Evolutionary conservation across 2,329 filamentous ascomycete species (phyloP).

Genomic region (Trichoderma lentiforme): DNA sequence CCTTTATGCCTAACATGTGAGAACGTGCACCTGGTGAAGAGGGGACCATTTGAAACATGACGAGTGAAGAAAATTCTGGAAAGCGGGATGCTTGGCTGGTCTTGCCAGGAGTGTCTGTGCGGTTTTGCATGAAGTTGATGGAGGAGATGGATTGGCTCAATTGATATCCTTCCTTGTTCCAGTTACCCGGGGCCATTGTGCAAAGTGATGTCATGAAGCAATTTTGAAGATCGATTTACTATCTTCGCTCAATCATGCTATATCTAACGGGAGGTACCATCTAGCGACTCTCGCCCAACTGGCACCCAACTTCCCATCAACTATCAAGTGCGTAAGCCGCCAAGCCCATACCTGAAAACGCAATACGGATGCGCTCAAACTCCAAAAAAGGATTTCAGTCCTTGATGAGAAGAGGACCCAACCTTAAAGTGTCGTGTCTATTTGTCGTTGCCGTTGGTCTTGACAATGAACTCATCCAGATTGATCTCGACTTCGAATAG

Average conservation of each 20-base stretch:
- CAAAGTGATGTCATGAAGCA: background rate
- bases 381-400: too few relatives aligned
- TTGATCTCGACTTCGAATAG: too few relatives aligned
- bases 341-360: background rate
- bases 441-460: too few relatives aligned
- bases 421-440: too few relatives aligned
- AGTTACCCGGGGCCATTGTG: background rate
- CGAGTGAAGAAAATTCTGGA: constrained; percentile 3
- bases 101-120: background rate
- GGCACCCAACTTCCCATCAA: background rate
- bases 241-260: background rate
- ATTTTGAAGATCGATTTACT: background rate
- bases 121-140: background rate
- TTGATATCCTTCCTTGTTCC: constrained; percentile 9
- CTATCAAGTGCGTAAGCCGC: background rate
- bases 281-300: background rate
- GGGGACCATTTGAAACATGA: background rate
- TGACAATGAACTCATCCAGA: background rate
- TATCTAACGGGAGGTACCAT: background rate
- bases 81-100: background rate
- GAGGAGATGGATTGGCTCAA: constrained; percentile 9
- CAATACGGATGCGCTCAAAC: too few relatives aligned
- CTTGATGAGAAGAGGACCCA: background rate
- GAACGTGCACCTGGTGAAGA: constrained; percentile 14
- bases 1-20: constrained; percentile 29